Percentiles rank a stretch among this genome's conserved stretches.
phyloP scores from a whole-genome alignment of 495 filamentous ascomycete genomes.

The Podospora comata region DNA sequence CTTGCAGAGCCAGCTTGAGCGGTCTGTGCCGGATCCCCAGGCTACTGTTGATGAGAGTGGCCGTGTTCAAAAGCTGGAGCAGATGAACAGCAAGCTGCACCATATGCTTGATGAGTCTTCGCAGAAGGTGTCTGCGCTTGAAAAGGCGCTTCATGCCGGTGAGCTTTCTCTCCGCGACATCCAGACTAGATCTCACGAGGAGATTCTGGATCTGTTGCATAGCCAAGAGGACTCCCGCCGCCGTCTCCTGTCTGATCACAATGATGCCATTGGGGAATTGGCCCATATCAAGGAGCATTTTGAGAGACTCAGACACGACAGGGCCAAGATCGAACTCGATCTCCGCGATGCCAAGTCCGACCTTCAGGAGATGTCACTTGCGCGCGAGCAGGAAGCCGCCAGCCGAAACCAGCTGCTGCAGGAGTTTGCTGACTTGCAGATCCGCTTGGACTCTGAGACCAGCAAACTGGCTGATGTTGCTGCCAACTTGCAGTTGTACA shows the following conservation, averaged over 20 bases:
- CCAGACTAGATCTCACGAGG: constrained; percentile 90
- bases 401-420: constrained; percentile 84
- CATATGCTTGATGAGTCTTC: constrained; percentile 93
- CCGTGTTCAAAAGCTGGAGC: constrained; percentile 86
- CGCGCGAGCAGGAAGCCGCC: constrained; percentile 77
- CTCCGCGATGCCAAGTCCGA: constrained; percentile 81
- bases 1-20: constrained; percentile 81
- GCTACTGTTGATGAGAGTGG: constrained; percentile 73
- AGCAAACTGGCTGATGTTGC: constrained; percentile 81
- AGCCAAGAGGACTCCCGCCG: constrained; percentile 88
- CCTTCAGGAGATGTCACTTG: constrained; percentile 70
- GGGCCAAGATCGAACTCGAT: constrained; percentile 79
- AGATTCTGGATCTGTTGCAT: constrained; percentile 89
- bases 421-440: constrained; percentile 92
- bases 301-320: constrained; percentile 78
- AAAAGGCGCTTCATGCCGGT: constrained; percentile 83
- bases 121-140: constrained; percentile 87
- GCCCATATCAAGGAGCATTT: constrained; percentile 80
- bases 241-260: constrained; percentile 77
- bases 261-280: constrained; percentile 78
- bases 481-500: constrained; percentile 84
- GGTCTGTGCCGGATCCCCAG: constrained; percentile 52
- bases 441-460: constrained; percentile 82
- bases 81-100: constrained; percentile 87
- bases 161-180: constrained; percentile 88